Base-by-base conservation (phyloP, 108 stramenopile genomes). In the Parietichytrium sp. region DNA sequence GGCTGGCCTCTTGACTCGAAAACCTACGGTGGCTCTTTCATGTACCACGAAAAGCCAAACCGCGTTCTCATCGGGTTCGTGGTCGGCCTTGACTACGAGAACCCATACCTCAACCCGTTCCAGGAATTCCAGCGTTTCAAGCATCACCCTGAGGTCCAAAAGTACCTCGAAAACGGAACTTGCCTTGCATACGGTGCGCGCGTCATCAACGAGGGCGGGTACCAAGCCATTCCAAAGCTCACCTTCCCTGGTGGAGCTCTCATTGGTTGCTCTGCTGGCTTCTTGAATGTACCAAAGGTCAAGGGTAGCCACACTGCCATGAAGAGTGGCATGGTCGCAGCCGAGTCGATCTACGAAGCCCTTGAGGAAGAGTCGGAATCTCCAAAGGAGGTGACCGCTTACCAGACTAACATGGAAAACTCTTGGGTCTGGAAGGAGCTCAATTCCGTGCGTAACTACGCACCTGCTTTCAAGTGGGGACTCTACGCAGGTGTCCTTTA, bases 221-320 rank as follows among this genome's bases (percentile, higher is more conserved):
- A 86, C 53, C 95, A 99, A 80, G 85, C 96, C 54, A 87, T 99
- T 38, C 98, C 98, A 29, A 97, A 96, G 87, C 86, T 98, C 4
- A 94, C 93, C 18, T 96, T 99, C 81, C 95, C 94, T 3, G 98
- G 98, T 23, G 95, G 93, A 1, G 92, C 91, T 36, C 82, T 98
- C 20, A 33, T 97, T 27, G 98, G 98, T 31, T 99, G 98, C 80
- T 86, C 89, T 49, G 98, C 98, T 12, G 98, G 98, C 16, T 97
- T 97, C 81, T 85, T 99, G 55, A 99, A 99, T 86, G 92, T 95
- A 2, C 96, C 98, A 55, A 98, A 98, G 86, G 98, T 99, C 90
- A 99, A 99, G 87, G 98, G 98, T 16, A 86, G 93, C n/a, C 98
- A 99, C 86, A 96, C 95, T 47, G 98, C 98, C 49, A 93, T 99